phyloP scores from a whole-genome alignment of 768 basidiomycete genomes.

The Pleurotus tuoliensis region DNA sequence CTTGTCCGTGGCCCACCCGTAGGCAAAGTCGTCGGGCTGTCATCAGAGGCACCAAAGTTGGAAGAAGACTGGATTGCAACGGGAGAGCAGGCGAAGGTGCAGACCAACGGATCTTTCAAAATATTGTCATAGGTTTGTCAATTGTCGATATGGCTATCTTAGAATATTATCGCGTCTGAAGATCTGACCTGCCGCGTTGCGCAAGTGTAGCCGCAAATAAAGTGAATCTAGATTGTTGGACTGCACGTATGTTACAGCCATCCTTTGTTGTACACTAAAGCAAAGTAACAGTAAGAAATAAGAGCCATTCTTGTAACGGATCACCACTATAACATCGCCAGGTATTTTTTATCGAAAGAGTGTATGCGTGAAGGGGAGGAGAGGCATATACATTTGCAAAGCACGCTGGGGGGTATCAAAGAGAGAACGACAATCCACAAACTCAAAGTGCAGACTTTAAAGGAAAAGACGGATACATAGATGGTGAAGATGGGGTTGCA shows the following conservation, averaged over 20 bases:
- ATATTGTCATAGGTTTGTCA: slow-evolving; percentile 16
- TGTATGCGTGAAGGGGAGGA: slow-evolving; percentile 15
- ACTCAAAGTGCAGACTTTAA: slow-evolving; percentile 31
- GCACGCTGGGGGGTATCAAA: slow-evolving; percentile 29
- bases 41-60: slow-evolving; percentile 31
- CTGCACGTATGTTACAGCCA: slow-evolving; percentile 14
- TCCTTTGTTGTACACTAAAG: slow-evolving; percentile 45
- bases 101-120: slow-evolving; percentile 67
- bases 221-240: slow-evolving; percentile 3
- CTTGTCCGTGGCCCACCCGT: slow-evolving; percentile 72
- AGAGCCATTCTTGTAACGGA: slow-evolving; percentile 34
- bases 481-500: slow-evolving; percentile 24
- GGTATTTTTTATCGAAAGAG: slow-evolving; percentile 25
- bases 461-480: slow-evolving; percentile 23
- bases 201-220: neutral
- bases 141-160: neutral
- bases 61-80: slow-evolving; percentile 45
- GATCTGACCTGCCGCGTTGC: neutral
- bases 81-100: slow-evolving; percentile 41
- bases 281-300: slow-evolving; percentile 25
- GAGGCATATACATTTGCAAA: slow-evolving; percentile 27
- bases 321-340: slow-evolving; percentile 15
- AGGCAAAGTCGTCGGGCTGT: slow-evolving; percentile 43
- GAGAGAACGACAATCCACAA: slow-evolving; percentile 24
- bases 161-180: neutral